phyloP scores from a whole-genome alignment of 345 rosid genomes.

The Eucalyptus globulus region DNA sequence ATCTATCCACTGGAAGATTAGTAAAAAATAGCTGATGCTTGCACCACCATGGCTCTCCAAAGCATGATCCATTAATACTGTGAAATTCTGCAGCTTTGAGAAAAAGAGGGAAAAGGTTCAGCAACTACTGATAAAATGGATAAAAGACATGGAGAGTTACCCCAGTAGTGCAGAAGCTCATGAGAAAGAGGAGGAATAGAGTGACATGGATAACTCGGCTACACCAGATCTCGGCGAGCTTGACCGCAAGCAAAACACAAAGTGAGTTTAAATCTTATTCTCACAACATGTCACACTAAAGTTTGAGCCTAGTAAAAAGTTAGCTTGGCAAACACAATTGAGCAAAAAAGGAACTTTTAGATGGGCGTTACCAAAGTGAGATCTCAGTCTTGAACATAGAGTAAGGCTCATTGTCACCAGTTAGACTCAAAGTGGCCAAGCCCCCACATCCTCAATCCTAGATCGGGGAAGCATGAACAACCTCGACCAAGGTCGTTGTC shows the following conservation, averaged over 20 bases:
- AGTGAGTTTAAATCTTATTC: not conserved
- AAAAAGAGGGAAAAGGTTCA: not conserved
- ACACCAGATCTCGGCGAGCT: rapidly evolving
- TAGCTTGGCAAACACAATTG: not conserved
- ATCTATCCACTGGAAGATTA: not conserved
- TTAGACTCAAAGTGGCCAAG: not conserved
- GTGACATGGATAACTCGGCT: not conserved
- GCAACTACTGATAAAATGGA: not conserved
- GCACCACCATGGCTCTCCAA: not conserved
- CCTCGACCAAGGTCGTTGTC: not conserved
- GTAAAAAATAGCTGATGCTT: not conserved
- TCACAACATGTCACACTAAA: not conserved
- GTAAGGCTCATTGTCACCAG: not conserved
- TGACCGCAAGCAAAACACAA: not conserved
- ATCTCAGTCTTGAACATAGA: not conserved
- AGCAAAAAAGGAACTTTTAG: not conserved
- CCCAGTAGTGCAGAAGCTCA: not conserved
- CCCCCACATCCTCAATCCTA: not conserved
- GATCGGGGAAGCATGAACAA: not conserved
- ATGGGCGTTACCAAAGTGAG: not conserved
- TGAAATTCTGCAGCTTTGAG: not conserved
- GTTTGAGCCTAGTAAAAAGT: not conserved
- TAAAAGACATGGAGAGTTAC: not conserved
- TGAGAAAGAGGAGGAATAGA: not conserved
- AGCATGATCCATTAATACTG: not conserved